These are phyloP conservation scores for Capsicum pubescens DNA, from an alignment of 257 asterid genomes.

Conservation along the genomic window DNA sequence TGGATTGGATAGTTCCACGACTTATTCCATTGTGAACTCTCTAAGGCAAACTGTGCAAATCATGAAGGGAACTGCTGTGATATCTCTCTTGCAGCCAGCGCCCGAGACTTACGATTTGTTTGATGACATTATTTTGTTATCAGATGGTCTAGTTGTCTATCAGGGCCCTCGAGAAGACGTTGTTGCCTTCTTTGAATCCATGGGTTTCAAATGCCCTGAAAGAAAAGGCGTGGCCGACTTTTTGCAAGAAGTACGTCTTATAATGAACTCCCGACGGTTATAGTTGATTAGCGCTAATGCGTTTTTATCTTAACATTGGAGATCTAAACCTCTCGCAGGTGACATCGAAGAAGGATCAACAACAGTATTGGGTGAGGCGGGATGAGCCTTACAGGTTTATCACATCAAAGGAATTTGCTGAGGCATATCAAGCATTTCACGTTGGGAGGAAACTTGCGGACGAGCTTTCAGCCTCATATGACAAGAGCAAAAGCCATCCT, in stretches of 20 bases:
- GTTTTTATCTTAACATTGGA: not conserved
- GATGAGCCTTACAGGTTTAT: conserved; percentile 59
- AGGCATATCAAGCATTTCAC: conserved; percentile 51
- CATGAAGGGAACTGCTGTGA: conserved; percentile 69
- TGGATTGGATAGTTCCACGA: conserved; percentile 70
- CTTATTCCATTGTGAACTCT: conserved; percentile 59
- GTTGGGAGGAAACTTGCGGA: conserved; percentile 46
- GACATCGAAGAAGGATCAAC: conserved; percentile 74
- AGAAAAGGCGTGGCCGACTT: conserved; percentile 75
- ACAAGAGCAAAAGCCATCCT: conserved; percentile 66
- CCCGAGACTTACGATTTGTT: conserved; percentile 68
- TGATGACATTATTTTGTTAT: conserved; percentile 62
- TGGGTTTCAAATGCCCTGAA: conserved; percentile 69
- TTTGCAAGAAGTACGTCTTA: conserved; percentile 64
- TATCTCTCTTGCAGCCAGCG: conserved; percentile 74
- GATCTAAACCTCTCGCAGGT: conserved; percentile 44
- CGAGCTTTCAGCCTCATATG: conserved; percentile 55
- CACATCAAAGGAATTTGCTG: conserved; percentile 34
- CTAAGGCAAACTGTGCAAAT: conserved; percentile 61
- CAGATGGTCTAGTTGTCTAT: conserved; percentile 62
- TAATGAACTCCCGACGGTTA: not conserved
- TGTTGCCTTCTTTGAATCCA: conserved; percentile 56
- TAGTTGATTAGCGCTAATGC: not conserved
- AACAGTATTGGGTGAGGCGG: conserved; percentile 61
- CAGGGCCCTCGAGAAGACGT: conserved; percentile 64